Percentiles rank a stretch among this genome's conserved stretches.
Evolutionary conservation across 2,329 filamentous ascomycete species (phyloP).

Genomic region (Ophiocordyceps camponoti-saundersi): DNA sequence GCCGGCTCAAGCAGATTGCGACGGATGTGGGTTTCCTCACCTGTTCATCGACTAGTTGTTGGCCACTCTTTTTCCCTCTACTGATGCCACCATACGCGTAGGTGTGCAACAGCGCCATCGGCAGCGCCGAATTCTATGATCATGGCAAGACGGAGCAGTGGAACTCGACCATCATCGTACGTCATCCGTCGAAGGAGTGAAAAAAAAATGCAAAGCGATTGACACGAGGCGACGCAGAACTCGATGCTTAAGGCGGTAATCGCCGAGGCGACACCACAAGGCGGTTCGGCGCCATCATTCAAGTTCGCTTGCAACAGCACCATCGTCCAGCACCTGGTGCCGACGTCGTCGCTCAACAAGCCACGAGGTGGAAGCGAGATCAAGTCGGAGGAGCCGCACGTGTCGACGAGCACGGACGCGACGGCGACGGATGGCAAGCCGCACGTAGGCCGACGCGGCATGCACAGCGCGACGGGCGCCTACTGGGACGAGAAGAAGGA

Average conservation of each 20-base stretch:
- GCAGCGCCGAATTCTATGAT: constrained; percentile 63
- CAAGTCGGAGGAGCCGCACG: constrained; percentile 30
- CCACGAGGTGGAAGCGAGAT: constrained; percentile 31
- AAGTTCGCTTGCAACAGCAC: constrained; percentile 98
- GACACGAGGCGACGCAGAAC: constrained; percentile 37
- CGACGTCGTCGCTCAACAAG: constrained; percentile 47
- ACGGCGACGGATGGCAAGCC: constrained; percentile 46
- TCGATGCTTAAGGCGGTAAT: constrained; percentile 63
- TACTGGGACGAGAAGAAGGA: constrained; percentile 88
- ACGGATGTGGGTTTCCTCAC: constrained; percentile 46
- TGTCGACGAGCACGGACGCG: constrained; percentile 35
- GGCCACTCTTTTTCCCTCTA: background rate
- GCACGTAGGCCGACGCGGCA: constrained; percentile 72
- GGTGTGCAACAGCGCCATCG: constrained; percentile 71
- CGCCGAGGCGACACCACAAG: constrained; percentile 48
- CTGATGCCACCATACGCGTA: constrained; percentile 17
- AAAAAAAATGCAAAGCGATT: background rate
- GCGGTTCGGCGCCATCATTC: constrained; percentile 46
- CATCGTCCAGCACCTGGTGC: constrained; percentile 83
- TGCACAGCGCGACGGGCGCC: constrained; percentile 73
- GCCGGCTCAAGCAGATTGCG: constrained; percentile 70
- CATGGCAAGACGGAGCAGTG: constrained; percentile 71
- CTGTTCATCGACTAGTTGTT: background rate
- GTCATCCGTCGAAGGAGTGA: constrained; percentile 12
- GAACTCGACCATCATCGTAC: constrained; percentile 87